phyloP scores from a whole-genome alignment of 345 rosid species.

The Trapa incisa region DNA sequence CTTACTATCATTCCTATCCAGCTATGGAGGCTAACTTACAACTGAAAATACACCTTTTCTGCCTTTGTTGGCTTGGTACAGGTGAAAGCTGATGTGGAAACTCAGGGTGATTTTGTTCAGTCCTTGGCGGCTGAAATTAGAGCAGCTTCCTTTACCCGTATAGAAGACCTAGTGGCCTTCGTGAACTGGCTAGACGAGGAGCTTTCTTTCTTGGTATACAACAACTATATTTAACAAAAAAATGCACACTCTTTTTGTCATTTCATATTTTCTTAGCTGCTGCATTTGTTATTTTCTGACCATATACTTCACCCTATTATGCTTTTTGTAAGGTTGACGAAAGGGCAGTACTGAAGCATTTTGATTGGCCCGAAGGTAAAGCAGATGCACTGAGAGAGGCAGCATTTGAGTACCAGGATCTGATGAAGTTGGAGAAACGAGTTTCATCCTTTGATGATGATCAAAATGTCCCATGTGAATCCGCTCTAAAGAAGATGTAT shows the following conservation, averaged over 20 bases:
- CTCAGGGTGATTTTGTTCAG: constrained; percentile 96
- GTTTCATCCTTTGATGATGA: constrained; percentile 71
- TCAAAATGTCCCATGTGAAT: constrained; percentile 70
- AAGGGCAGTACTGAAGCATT: constrained; percentile 95
- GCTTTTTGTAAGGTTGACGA: constrained; percentile 64
- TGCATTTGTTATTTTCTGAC: neutral
- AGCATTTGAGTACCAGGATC: constrained; percentile 92
- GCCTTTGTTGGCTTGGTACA: constrained; percentile 16
- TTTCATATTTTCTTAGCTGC: constrained; percentile 1
- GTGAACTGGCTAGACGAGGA: constrained; percentile 99
- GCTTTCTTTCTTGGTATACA: constrained; percentile 85
- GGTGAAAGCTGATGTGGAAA: constrained; percentile 98
- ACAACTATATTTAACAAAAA: neutral
- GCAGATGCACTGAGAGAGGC: constrained; percentile 96
- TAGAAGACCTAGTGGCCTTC: constrained; percentile 73
- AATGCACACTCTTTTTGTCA: neutral
- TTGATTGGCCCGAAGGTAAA: constrained; percentile 99
- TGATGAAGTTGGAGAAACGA: constrained; percentile 75
- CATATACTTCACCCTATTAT: constrained; percentile 3
- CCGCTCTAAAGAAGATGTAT: constrained; percentile 88
- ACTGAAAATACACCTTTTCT: neutral
- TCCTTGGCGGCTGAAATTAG: constrained; percentile 83
- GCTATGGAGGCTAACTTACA: neutral
- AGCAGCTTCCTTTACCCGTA: constrained; percentile 58
- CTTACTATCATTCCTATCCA: constrained; percentile 1